phyloP scores from a whole-genome alignment of 805 yeast genomes.

The Cyberlindnera japonica region DNA sequence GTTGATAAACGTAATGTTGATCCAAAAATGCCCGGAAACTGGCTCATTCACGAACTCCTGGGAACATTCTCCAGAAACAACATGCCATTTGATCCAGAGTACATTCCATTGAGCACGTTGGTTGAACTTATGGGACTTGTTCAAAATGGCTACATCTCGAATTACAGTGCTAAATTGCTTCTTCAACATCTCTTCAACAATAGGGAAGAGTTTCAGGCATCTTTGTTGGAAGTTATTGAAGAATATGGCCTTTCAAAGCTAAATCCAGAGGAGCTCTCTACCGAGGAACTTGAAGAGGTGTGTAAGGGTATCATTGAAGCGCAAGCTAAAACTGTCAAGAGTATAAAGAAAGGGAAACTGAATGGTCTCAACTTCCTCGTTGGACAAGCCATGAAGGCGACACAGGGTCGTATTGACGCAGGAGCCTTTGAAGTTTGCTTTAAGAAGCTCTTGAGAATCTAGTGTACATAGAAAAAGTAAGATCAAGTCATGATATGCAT shows the following conservation, averaged over 20 bases:
- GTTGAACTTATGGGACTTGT: constrained; percentile 55
- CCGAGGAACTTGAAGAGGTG: constrained; percentile 29
- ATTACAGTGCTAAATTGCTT: constrained; percentile 63
- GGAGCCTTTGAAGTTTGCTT: constrained; percentile 33
- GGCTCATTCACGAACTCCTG: constrained; percentile 78
- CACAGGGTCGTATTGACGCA: constrained; percentile 56
- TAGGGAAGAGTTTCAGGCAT: constrained; percentile 33
- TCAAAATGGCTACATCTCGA: constrained; percentile 44
- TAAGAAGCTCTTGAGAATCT: constrained; percentile 25
- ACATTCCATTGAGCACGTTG: constrained; percentile 42
- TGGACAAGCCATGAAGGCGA: constrained; percentile 79
- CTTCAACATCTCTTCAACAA: constrained; percentile 57
- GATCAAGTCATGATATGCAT: constrained; percentile 2
- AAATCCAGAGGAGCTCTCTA: constrained; percentile 33
- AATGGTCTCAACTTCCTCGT: constrained; percentile 72
- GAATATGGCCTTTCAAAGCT: constrained; percentile 47
- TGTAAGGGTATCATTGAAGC: constrained; percentile 37
- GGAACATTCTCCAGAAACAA: constrained; percentile 62
- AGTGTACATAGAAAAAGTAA: too few relatives aligned
- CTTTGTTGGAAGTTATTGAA: constrained; percentile 45
- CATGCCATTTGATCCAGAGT: constrained; percentile 29
- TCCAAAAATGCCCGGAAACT: constrained; percentile 54
- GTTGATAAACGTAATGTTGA: constrained; percentile 24
- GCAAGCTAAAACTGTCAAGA: constrained; percentile 51
- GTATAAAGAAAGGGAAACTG: constrained; percentile 46